These are phyloP conservation scores for Celoporthe dispersa DNA, from an alignment of 2,329 filamentous ascomycete species.

Conservation along the genomic window DNA sequence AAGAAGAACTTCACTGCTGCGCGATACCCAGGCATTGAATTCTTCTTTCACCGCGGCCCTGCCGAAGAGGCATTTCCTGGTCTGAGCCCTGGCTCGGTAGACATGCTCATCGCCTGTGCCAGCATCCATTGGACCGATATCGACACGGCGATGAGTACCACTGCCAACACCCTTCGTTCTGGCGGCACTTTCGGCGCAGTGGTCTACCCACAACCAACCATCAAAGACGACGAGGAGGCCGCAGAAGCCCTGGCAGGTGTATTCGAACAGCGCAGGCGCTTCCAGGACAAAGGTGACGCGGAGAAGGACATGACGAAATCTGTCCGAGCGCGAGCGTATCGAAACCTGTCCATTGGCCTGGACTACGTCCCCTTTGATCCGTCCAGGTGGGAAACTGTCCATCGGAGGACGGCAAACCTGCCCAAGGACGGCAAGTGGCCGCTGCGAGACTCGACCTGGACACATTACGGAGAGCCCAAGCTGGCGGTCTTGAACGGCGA, in stretches of 20 bases:
- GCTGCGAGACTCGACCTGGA: conserved; percentile 17
- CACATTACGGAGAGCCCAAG: conserved; percentile 14
- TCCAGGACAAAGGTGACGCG: conserved; percentile 9
- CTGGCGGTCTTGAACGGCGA: conserved; percentile 3
- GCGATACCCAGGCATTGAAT: conserved; percentile 9
- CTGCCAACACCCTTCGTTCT: conserved; percentile 21
- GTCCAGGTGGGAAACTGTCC: conserved; percentile 2
- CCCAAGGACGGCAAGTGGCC: conserved; percentile 21
- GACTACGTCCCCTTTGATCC: conserved; percentile 18
- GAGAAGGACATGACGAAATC: conserved; percentile 6
- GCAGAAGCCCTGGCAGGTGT: conserved; percentile 12
- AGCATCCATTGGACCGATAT: conserved; percentile 27
- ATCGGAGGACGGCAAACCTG: conserved; percentile 17
- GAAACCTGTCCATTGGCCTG: conserved; percentile 16
- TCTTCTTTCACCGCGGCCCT: conserved; percentile 16
- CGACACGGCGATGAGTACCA: conserved; percentile 16
- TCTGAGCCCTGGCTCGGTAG: conserved; percentile 11
- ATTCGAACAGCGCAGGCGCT: conserved; percentile 18
- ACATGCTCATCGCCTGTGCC: conserved; percentile 26
- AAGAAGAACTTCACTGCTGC: conserved; percentile 1
- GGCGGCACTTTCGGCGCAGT: conserved; percentile 27
- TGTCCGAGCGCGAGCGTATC: conserved; percentile 11
- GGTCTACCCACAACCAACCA: conserved; percentile 22
- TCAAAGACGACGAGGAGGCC: conserved; percentile 11
- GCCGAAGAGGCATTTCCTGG: conserved; percentile 22